Evolutionary conservation across 208 protist genomes (phyloP).

Genomic region (Sergeia podlipaevii): DNA sequence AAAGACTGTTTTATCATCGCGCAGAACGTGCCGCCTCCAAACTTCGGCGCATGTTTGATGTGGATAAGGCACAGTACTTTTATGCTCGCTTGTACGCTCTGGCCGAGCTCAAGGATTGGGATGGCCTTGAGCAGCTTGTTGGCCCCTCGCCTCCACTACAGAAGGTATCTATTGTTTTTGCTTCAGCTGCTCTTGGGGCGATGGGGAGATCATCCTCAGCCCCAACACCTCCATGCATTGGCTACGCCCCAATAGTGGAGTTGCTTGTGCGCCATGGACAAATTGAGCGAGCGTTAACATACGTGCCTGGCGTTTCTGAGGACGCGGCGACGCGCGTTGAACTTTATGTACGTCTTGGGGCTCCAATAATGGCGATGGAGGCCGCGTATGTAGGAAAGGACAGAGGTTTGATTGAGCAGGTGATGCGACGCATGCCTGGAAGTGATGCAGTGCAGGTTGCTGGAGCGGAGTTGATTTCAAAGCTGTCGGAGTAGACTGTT

Average conservation of each 20-base stretch:
- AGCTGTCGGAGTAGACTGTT: constrained; percentile 12
- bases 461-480: constrained; percentile 15
- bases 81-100: constrained; percentile 35
- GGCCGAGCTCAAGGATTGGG: constrained; percentile 23
- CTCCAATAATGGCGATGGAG: constrained; percentile 39
- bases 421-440: constrained; percentile 28
- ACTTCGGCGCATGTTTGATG: constrained; percentile 15
- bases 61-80: constrained; percentile 19
- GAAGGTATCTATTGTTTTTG: constrained; percentile 21
- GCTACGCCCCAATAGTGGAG: constrained; percentile 32
- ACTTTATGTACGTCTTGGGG: constrained; percentile 37
- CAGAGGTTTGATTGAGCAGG: constrained; percentile 30
- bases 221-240: constrained; percentile 9
- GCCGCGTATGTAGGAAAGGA: constrained; percentile 31
- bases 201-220: not conserved
- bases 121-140: constrained; percentile 19
- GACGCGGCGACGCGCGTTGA: constrained; percentile 31
- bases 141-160: constrained; percentile 21
- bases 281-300: constrained; percentile 25
- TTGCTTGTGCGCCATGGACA: constrained; percentile 19
- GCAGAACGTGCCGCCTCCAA: constrained; percentile 14
- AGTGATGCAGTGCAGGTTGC: constrained; percentile 17
- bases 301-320: constrained; percentile 28
- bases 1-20: constrained; percentile 13
- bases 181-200: constrained; percentile 7